Base-by-base conservation (phyloP, 129 eudicot species). In the Lonicera japonica region DNA sequence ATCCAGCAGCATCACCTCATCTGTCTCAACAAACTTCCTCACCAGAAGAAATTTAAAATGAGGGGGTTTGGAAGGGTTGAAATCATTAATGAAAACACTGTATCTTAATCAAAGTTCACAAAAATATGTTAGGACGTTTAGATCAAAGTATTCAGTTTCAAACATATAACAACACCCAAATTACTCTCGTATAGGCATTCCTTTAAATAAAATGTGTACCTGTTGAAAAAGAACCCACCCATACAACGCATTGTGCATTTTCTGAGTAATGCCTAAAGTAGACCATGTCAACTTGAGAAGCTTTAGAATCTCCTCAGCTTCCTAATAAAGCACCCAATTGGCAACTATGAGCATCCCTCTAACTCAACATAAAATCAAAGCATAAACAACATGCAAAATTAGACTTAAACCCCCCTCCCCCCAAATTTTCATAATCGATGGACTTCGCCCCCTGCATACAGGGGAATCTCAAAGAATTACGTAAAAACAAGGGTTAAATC, bases 201-300 rank as follows among this genome's bases (percentile, higher is more conserved):
- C 58, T 50, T 43, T 23, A 60, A 55, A 61, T 53, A 45, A 8
- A 56, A 20, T 64, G 1, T 23, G 29, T 80, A 92, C 99, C 99
- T 92, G 99, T 63, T 88, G 85, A 64, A 92, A 92, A 61, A 92
- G 92, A 73, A 92, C 96, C 99, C 96, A 88, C 19, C 81, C 88
- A 63, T 70, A 85, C 63, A 92, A 77, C 21, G 84, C 84, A 77
- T 77, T 77, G 68, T 92, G 99, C 65, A 85, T 66, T 66, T 82
- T 80, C 78, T 80, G 83, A 57, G 86, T 87, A 68, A 92, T 85
- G 58, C 99, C 96, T 71, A 92, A 77, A 61, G 88, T 71, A 67
- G 89, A 76, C 99, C 99, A 92, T 16, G 96, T 82, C 80, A 80
- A 76, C 79, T 92, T 82, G 65, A 86, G 58, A 77, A 80, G 79